These are phyloP conservation scores for Aaosphaeria pasadenensis DNA, from an alignment of 2,329 filamentous ascomycete species.

Conservation along the genomic window DNA sequence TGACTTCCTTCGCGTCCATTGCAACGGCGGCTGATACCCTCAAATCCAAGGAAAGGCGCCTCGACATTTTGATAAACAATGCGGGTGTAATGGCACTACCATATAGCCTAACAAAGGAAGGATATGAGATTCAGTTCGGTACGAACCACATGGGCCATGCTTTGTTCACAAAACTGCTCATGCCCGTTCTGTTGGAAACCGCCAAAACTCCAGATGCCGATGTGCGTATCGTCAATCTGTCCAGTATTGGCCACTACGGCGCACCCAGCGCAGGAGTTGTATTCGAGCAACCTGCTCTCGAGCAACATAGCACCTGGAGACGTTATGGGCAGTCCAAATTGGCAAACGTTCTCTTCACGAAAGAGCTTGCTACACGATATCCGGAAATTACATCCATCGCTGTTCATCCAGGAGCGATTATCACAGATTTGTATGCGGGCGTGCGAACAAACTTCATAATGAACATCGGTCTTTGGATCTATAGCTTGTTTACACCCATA, in stretches of 20 bases:
- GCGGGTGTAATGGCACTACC: slow-evolving; percentile 43
- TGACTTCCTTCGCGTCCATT: slow-evolving; percentile 42
- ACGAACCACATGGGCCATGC: slow-evolving; percentile 54
- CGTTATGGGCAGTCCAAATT: slow-evolving; percentile 52
- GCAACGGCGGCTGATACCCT: slow-evolving; percentile 36
- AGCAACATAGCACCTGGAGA: slow-evolving; percentile 23
- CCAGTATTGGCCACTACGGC: slow-evolving; percentile 27
- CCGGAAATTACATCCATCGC: slow-evolving; percentile 44
- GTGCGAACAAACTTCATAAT: slow-evolving; percentile 22
- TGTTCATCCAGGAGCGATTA: slow-evolving; percentile 50
- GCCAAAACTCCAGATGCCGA: slow-evolving; percentile 37
- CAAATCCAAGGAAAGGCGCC: slow-evolving; percentile 30
- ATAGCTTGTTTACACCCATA: slow-evolving; percentile 15
- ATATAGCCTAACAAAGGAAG: slow-evolving; percentile 43
- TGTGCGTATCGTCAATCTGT: slow-evolving; percentile 46
- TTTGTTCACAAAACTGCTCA: slow-evolving; percentile 45
- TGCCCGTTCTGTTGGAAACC: slow-evolving; percentile 43
- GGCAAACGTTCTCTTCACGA: slow-evolving; percentile 48
- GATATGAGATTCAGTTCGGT: slow-evolving; percentile 51
- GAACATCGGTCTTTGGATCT: slow-evolving; percentile 22
- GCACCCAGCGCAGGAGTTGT: slow-evolving; percentile 29
- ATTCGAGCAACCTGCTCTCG: slow-evolving; percentile 33
- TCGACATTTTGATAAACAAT: slow-evolving; percentile 49
- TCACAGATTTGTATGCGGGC: slow-evolving; percentile 41
- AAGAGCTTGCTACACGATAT: slow-evolving; percentile 42